A percentile compares a stretch with the other conserved stretches of the same genome.
These are phyloP conservation scores for Capsicum chinense DNA, from an alignment of 257 asterid genomes.

Conservation along the genomic window DNA sequence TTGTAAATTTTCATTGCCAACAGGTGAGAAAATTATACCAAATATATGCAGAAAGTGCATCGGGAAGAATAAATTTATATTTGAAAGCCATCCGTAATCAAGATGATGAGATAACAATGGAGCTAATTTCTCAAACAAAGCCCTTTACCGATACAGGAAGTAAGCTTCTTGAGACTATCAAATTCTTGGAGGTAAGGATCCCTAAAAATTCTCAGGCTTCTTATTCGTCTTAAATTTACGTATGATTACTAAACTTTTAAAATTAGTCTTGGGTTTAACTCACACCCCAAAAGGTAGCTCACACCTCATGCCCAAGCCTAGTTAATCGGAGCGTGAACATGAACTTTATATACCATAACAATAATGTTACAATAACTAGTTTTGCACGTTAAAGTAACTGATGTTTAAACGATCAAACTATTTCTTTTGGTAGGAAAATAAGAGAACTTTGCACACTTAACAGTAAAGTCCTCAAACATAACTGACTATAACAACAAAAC, in stretches of 20 bases:
- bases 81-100: constrained; percentile 43
- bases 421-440: too few species aligned
- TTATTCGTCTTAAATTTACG: too few species aligned
- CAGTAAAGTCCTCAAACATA: neutral
- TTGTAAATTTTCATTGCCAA: neutral
- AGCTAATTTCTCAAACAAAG: constrained; percentile 53
- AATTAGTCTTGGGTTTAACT: too few species aligned
- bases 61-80: constrained; percentile 58
- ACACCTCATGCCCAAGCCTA: too few species aligned
- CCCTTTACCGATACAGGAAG: constrained; percentile 58
- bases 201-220: too few species aligned
- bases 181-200: constrained; percentile 35
- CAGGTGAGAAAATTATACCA: constrained; percentile 41
- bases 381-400: too few species aligned
- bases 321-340: too few species aligned
- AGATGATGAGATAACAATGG: constrained; percentile 39
- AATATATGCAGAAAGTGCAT: constrained; percentile 56
- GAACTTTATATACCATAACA: too few species aligned
- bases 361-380: too few species aligned
- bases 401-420: too few species aligned
- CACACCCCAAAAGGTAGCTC: too few species aligned
- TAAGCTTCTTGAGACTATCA: constrained; percentile 58
- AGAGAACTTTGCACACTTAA: neutral
- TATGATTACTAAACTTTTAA: too few species aligned
- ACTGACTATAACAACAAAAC: neutral